A percentile compares a stretch with the other conserved stretches of the same genome.
These are phyloP conservation scores for Malus domestica DNA, from an alignment of 306 rosid genomes.

Conservation along the genomic window ASM211411v1 NC_041802.1:9425001-9425500, in stretches of 20 bases:
- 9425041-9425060: too few relatives aligned
- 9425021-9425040: too few relatives aligned
- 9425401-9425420: slow-evolving; percentile 60
- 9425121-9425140: background rate
- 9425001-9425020: too few relatives aligned
- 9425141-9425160: background rate
- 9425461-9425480: slow-evolving; percentile 66
- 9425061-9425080: too few relatives aligned
- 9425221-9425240: background rate
- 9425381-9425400: slow-evolving; percentile 79
- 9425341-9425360: slow-evolving; percentile 71
- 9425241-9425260: background rate
- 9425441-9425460: slow-evolving; percentile 87
- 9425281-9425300: slow-evolving; percentile 37
- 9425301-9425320: slow-evolving; percentile 62
- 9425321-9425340: slow-evolving; percentile 61
- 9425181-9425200: background rate
- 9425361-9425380: slow-evolving; percentile 74
- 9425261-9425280: slow-evolving; percentile 57
- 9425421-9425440: slow-evolving; percentile 59
- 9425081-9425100: too few relatives aligned
- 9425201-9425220: background rate
- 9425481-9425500: slow-evolving; percentile 58
- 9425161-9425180: background rate
- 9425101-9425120: too few relatives aligned